These are phyloP conservation scores for Leishmania turanica DNA, from an alignment of 208 protist genomes.

Conservation along the genomic window DNA sequence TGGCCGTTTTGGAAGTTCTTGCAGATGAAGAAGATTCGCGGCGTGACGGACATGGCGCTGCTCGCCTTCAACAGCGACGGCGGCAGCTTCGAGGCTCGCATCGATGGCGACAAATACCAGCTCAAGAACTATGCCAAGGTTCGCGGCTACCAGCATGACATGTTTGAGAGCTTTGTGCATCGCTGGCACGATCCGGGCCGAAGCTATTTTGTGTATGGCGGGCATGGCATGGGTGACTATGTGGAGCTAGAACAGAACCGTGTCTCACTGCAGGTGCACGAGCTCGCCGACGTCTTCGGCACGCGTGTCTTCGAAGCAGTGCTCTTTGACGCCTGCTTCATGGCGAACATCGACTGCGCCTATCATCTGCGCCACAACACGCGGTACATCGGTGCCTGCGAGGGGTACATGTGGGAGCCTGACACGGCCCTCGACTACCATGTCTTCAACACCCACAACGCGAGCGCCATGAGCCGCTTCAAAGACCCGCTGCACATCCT, in stretches of 20 bases:
- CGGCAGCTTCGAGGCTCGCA: constrained; percentile 86
- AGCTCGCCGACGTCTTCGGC: constrained; percentile 72
- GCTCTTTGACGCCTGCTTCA: constrained; percentile 90
- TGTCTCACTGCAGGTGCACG: constrained; percentile 67
- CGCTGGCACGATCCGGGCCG: constrained; percentile 69
- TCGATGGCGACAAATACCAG: constrained; percentile 67
- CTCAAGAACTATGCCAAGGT: constrained; percentile 79
- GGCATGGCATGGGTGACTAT: constrained; percentile 90
- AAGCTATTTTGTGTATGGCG: constrained; percentile 88
- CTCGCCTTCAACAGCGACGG: constrained; percentile 88
- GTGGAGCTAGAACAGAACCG: constrained; percentile 73
- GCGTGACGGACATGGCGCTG: constrained; percentile 77
- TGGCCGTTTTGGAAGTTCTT: constrained; percentile 92
- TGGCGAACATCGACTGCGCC: constrained; percentile 86
- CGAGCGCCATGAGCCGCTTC: constrained; percentile 71
- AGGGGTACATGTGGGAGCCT: constrained; percentile 88
- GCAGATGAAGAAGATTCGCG: constrained; percentile 83
- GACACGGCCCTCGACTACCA: constrained; percentile 79
- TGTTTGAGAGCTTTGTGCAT: constrained; percentile 69
- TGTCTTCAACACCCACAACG: constrained; percentile 85
- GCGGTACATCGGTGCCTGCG: constrained; percentile 76
- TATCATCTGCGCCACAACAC: constrained; percentile 88
- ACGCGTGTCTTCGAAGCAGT: constrained; percentile 75
- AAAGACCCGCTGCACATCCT: constrained; percentile 64
- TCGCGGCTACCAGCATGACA: constrained; percentile 61